These are phyloP conservation scores for Trichoderma sp. DNA, from an alignment of 2,329 filamentous ascomycete genomes.

Conservation along the genomic window DNA sequence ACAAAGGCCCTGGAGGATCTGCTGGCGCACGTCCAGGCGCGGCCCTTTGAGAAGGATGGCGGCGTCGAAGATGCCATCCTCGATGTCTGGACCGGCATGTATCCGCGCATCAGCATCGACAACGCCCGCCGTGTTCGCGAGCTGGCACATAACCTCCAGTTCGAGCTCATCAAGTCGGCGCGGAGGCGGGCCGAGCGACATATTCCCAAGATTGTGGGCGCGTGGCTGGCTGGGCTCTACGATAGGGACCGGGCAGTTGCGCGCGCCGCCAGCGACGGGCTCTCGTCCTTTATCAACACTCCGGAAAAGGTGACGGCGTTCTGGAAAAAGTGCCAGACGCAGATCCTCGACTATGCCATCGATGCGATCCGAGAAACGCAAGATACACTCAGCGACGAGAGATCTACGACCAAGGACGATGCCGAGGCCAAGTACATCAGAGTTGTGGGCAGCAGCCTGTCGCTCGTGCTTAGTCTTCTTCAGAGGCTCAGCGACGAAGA, in stretches of 20 bases:
- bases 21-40: conserved; percentile 58
- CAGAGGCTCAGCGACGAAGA: conserved; percentile 49
- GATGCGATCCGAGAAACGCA: conserved; percentile 78
- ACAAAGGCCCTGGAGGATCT: conserved; percentile 87
- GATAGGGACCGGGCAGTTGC: conserved; percentile 78
- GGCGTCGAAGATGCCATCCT: conserved; percentile 78
- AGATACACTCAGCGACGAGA: conserved; percentile 82
- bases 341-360: conserved; percentile 78
- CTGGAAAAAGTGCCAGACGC: conserved; percentile 75
- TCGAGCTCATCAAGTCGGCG: conserved; percentile 56
- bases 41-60: conserved; percentile 51
- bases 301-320: conserved; percentile 75
- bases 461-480: conserved; percentile 53
- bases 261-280: conserved; percentile 72
- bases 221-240: conserved; percentile 89
- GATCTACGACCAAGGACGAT: conserved; percentile 80
- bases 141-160: conserved; percentile 73
- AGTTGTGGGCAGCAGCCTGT: conserved; percentile 59
- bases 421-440: conserved; percentile 80
- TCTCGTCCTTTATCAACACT: conserved; percentile 72
- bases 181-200: conserved; percentile 82
- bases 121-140: conserved; percentile 84
- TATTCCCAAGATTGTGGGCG: conserved; percentile 72
- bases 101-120: conserved; percentile 87
- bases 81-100: conserved; percentile 84